Evolutionary conservation across 108 stramenopile species (phyloP).

Genomic region (Stephanodiscus minutulus): DNA sequence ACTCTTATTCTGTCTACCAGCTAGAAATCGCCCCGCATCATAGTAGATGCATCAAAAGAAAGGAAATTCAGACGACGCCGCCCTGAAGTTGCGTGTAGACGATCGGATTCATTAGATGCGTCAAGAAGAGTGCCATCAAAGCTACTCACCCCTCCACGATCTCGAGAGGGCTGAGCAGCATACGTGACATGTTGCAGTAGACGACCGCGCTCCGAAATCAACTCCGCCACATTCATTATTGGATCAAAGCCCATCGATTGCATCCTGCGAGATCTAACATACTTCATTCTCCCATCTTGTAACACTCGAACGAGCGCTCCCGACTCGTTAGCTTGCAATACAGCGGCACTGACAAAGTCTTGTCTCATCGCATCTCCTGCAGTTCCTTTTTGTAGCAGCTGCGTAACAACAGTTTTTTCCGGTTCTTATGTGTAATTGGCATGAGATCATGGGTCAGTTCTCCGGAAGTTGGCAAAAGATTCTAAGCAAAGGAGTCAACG

Average conservation of each 20-base stretch:
- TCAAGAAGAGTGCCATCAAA: slow-evolving; percentile 30
- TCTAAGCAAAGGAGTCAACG: no score
- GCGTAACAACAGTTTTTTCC: slow-evolving; percentile 40
- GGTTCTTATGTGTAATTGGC: slow-evolving; percentile 16
- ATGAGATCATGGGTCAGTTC: no score
- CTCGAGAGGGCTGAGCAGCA: slow-evolving; percentile 12
- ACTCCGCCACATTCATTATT: slow-evolving; percentile 39
- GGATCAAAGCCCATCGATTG: slow-evolving; percentile 53
- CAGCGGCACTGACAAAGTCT: slow-evolving; percentile 50
- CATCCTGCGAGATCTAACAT: slow-evolving; percentile 46
- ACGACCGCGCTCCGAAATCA: slow-evolving; percentile 37
- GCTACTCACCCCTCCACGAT: slow-evolving; percentile 23
- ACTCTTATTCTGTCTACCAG: neutral
- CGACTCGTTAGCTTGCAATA: slow-evolving; percentile 53
- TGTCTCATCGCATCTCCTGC: slow-evolving; percentile 45
- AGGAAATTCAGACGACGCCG: slow-evolving; percentile 34
- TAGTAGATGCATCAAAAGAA: slow-evolving; percentile 43
- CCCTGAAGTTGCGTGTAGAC: slow-evolving; percentile 13
- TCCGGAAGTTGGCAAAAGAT: no score
- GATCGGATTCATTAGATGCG: slow-evolving; percentile 7
- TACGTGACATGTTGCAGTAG: slow-evolving; percentile 29
- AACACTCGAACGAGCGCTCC: slow-evolving; percentile 50
- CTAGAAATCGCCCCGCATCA: slow-evolving; percentile 31
- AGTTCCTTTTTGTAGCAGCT: slow-evolving; percentile 43
- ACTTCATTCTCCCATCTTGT: slow-evolving; percentile 47